Evolutionary conservation across 1,284 basidiomycete genomes (phyloP), one percentile per base, ranked within the genome.

Genomic region (Chalciporus sp.): DNA sequence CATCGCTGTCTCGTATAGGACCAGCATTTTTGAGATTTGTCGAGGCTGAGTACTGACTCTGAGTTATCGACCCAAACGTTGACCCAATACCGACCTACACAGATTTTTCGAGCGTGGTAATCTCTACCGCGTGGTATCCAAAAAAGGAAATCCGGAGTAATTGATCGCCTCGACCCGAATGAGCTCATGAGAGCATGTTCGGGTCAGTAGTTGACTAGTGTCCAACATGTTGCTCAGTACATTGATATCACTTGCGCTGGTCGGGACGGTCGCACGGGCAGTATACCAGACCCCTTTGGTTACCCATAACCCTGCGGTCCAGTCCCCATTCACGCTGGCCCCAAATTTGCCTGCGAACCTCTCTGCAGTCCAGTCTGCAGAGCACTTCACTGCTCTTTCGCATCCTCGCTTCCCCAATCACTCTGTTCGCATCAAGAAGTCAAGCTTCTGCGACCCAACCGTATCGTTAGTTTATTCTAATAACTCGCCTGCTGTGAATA

Each of bases 1-100:
- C 72, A 94, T 82, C 42, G 91, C 83, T 4, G 91, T 92, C 77
- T 92, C 90, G 75, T 90, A 92, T 59, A 92, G 74, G 31, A 92
- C 90, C 70, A 92, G 79, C 90, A 92, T 92, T 73, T 23, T 76
- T 79, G 66, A 61, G 52, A 53, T 51, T 51, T 26, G 27, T 42
- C 35, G 50, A 47, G 31, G 11, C 26, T 26, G 54, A 39, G 29
- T n/a, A 52, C 52, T 49, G 49, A 47, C 41, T 52, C 52, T 49
- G 49, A 47, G 42, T 52, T 53, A 35, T 49, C 23, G 35, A 50
- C 50, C 49, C 58, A 56, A 23, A 52, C 37, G 28, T 26, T 12
- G 29, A 45, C 49, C 35, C 37, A 8, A 16, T 28, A 28, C 28
- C 28, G 28, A 29, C 28, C 28, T 7, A 49, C 53, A 57, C 23